phyloP scores from a whole-genome alignment of 2,329 filamentous ascomycete genomes.

The Sporothrix pseudoabietina region DNA sequence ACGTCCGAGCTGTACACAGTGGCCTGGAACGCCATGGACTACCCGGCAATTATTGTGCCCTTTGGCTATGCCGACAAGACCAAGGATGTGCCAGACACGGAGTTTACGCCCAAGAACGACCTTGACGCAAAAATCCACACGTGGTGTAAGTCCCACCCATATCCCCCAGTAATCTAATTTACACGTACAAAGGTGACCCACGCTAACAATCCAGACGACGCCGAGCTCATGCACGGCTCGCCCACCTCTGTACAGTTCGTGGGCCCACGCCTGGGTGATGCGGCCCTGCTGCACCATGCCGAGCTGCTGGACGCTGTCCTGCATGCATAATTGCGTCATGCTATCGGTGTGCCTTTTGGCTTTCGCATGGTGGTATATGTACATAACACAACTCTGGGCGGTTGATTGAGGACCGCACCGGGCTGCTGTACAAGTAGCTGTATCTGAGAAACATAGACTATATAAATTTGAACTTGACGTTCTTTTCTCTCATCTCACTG shows the following conservation, averaged over 20 bases:
- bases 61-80: conserved; percentile 30
- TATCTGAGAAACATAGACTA: conserved; percentile 8
- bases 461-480: neutral
- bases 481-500: neutral
- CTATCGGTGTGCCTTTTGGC: neutral
- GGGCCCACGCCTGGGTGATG: conserved; percentile 25
- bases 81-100: conserved; percentile 14
- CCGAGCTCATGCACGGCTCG: conserved; percentile 28
- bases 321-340: neutral
- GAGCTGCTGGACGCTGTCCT: conserved; percentile 28
- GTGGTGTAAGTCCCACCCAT: conserved; percentile 28
- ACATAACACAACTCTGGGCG: neutral
- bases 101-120: conserved; percentile 27
- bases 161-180: neutral
- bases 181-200: too few species aligned
- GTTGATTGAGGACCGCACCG: neutral
- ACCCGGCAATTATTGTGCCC: conserved; percentile 32
- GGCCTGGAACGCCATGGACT: conserved; percentile 34
- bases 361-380: neutral
- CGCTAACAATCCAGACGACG: conserved; percentile 9
- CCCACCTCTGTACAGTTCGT: conserved; percentile 28
- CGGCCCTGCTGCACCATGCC: conserved; percentile 22
- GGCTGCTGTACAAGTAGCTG: neutral
- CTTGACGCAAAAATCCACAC: conserved; percentile 30
- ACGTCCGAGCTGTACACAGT: conserved; percentile 34